A percentile compares a stretch with the other conserved stretches of the same genome.
Evolutionary conservation across 352 stramenopile genomes (phyloP).

Genomic region (Phytophthora sp.): DNA sequence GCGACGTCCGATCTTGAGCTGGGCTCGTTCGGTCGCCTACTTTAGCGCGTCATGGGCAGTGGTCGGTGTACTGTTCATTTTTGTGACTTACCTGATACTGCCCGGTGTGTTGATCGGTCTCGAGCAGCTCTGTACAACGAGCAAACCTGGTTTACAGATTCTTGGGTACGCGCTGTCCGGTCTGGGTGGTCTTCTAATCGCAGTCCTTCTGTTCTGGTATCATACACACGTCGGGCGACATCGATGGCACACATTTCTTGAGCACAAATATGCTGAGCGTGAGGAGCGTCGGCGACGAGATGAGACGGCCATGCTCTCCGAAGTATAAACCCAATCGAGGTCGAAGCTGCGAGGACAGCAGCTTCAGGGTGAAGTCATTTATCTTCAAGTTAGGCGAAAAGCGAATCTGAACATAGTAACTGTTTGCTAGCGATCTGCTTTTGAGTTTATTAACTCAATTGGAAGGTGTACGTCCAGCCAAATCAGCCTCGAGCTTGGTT

Average conservation of each 20-base stretch:
- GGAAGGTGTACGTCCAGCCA: background rate
- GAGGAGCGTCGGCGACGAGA: slow-evolving; percentile 28
- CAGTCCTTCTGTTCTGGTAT: slow-evolving; percentile 42
- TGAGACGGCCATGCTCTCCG: slow-evolving; percentile 22
- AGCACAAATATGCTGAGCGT: slow-evolving; percentile 43
- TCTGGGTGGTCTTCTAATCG: slow-evolving; percentile 5
- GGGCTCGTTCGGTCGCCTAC: slow-evolving; percentile 66
- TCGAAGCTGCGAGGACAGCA: background rate
- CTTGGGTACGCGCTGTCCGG: slow-evolving; percentile 39
- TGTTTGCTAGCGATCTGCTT: no score
- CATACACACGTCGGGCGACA: slow-evolving; percentile 23
- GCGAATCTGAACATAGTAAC: no score
- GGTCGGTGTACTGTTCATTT: slow-evolving; percentile 49
- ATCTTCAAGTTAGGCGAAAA: background rate
- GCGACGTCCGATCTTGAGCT: slow-evolving; percentile 71
- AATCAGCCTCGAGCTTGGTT: slow-evolving; percentile 42
- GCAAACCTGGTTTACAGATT: background rate
- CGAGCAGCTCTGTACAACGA: slow-evolving; percentile 55
- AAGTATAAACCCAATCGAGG: background rate
- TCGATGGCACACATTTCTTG: slow-evolving; percentile 41
- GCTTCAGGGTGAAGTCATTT: slow-evolving; percentile 8
- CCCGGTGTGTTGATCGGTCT: slow-evolving; percentile 48
- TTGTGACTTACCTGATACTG: slow-evolving; percentile 44
- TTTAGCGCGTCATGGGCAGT: slow-evolving; percentile 62
- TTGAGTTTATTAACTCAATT: background rate